A percentile compares a stretch with the other conserved stretches of the same genome.
Evolutionary conservation across 192 early-diverging fungal species (phyloP).

Genomic region (Diversispora eburnea): DNA sequence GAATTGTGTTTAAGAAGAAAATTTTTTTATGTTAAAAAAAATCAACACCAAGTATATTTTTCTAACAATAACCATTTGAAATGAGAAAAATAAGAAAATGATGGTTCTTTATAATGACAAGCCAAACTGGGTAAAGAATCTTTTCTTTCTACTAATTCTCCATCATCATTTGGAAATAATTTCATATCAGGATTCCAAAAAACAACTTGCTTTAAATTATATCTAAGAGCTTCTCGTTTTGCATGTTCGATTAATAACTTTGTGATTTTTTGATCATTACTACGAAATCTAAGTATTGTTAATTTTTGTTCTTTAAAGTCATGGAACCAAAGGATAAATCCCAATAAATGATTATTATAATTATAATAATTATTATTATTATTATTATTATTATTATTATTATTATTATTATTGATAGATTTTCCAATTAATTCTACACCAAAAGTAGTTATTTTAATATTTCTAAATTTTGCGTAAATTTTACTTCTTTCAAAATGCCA

Average conservation of each 20-base stretch:
- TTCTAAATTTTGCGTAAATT: neutral
- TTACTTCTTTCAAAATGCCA: neutral
- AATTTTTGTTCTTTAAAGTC: neutral
- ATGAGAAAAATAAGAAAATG: neutral
- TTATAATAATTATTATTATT: too few species aligned
- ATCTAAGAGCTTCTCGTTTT: neutral
- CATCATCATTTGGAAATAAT: neutral
- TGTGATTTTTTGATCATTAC: neutral
- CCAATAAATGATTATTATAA: neutral
- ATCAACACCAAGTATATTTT: constrained; percentile 15
- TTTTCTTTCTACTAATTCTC: neutral
- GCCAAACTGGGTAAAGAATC: constrained; percentile 8
- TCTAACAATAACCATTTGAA: constrained; percentile 18
- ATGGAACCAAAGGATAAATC: constrained; percentile 2
- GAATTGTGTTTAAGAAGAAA: too few species aligned
- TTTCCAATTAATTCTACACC: too few species aligned
- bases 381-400: neutral
- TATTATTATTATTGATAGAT: neutral
- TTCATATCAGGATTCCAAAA: constrained; percentile 19
- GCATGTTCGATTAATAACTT: neutral
- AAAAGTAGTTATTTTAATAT: neutral
- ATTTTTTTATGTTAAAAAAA: too few species aligned
- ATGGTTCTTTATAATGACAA: neutral
- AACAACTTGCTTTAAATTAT: constrained; percentile 2
- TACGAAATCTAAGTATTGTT: constrained; percentile 7